Conservation (phyloP, 768 basidiomycete genomes). For the Amanita rimosa region DNA sequence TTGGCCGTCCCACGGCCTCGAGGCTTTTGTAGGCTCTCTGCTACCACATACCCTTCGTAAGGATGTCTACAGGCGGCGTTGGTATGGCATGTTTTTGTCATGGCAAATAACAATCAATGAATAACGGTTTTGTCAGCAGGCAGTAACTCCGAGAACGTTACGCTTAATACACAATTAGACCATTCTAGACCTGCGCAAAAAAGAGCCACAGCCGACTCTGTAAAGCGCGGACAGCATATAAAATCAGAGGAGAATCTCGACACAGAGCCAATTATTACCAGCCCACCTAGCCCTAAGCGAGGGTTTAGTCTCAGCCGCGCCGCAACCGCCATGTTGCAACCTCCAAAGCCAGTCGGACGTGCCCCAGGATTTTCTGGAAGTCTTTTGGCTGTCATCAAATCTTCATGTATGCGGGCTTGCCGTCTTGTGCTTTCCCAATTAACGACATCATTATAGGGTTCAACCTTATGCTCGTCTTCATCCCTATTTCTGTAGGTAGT, state of each 20-base stretch:
- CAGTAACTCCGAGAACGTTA: neutral
- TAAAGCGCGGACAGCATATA: neutral
- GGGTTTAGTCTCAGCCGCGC: neutral
- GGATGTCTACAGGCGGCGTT: neutral
- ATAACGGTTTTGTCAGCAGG: neutral
- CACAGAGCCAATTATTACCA: neutral
- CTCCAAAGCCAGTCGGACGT: neutral
- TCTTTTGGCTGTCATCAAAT: neutral
- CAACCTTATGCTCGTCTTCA: conserved; percentile 29
- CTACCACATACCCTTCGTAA: neutral
- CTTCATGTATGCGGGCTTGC: conserved; percentile 3
- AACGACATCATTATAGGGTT: conserved; percentile 31
- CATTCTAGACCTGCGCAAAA: neutral
- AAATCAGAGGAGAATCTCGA: neutral
- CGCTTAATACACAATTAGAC: neutral
- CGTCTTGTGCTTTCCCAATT: neutral
- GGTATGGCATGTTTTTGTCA: neutral
- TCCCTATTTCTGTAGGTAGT: conserved; percentile 1
- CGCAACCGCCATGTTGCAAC: neutral
- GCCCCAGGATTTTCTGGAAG: neutral
- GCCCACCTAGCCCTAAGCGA: neutral
- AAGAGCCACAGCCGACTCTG: neutral
- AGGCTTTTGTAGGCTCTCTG: neutral
- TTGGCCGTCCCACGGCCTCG: conserved; percentile 1
- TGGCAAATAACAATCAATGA: neutral